phyloP scores from a whole-genome alignment of 768 basidiomycete genomes.

The Mycena pura region DNA sequence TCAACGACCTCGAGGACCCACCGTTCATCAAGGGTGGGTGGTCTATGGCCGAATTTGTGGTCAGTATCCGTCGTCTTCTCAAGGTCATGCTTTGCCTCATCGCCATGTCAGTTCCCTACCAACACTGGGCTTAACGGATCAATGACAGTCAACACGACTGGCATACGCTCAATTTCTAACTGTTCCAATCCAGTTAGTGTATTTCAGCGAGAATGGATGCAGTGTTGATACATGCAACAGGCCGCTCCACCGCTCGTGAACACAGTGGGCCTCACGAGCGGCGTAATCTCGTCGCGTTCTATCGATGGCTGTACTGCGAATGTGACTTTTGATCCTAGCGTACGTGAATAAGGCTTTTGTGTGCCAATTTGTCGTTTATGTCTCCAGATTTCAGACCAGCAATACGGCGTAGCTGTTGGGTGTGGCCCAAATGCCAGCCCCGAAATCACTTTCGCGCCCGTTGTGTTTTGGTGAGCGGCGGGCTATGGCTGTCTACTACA shows the following conservation, averaged over 20 bases:
- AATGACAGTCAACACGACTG: constrained; percentile 48
- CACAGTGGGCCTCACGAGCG: background rate
- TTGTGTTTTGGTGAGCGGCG: constrained; percentile 49
- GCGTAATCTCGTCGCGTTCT: constrained; percentile 39
- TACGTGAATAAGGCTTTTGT: too few species aligned
- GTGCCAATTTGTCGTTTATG: too few species aligned
- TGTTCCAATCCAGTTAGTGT: constrained; percentile 34
- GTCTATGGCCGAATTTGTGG: constrained; percentile 44
- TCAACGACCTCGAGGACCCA: constrained; percentile 46
- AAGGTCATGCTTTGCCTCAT: background rate
- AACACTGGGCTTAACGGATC: constrained; percentile 45
- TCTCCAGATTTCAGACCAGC: constrained; percentile 35
- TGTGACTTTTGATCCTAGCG: constrained; percentile 35
- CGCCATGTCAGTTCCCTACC: constrained; percentile 37
- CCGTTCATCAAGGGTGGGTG: constrained; percentile 47
- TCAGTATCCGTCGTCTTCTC: constrained; percentile 5
- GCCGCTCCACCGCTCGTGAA: background rate
- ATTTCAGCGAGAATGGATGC: constrained; percentile 11
- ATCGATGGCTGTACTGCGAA: constrained; percentile 41
- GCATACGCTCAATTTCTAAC: constrained; percentile 40
- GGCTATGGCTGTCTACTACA: background rate
- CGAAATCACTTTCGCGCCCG: constrained; percentile 45
- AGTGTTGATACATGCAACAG: constrained; percentile 14
- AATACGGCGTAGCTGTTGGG: constrained; percentile 44
- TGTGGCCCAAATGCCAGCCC: constrained; percentile 35